Evolutionary conservation across 1,284 basidiomycete species (phyloP).

Genomic region (Ganoderma lucidum): DNA sequence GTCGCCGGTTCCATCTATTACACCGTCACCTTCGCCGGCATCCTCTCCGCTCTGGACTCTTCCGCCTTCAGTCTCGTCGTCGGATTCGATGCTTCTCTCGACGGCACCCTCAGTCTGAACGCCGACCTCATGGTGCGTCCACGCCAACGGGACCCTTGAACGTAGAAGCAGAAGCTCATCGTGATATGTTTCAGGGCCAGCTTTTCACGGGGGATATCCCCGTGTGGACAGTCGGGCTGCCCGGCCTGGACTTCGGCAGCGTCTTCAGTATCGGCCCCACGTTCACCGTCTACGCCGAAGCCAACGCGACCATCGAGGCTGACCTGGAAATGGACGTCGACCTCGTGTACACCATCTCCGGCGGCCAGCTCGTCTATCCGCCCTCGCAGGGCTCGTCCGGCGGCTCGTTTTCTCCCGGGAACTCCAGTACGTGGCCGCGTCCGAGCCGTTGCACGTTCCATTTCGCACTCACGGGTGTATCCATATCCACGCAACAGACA

Average conservation of each 20-base stretch:
- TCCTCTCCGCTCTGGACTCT: background rate
- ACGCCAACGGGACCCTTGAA: no score
- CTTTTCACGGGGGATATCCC: background rate
- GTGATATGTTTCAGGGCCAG: background rate
- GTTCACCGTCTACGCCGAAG: conserved; percentile 42
- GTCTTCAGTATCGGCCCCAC: conserved; percentile 45
- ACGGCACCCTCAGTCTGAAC: background rate
- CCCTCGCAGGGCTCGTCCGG: conserved; percentile 20
- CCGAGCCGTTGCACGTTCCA: no score
- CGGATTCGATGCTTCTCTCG: conserved; percentile 5
- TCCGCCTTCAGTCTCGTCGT: background rate
- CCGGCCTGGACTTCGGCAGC: conserved; percentile 17
- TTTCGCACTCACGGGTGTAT: no score
- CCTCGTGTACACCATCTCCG: conserved; percentile 41
- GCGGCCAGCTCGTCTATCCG: conserved; percentile 53
- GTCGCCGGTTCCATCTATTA: conserved; percentile 9
- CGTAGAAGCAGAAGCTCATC: no score
- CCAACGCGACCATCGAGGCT: conserved; percentile 42
- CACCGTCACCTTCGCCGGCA: background rate
- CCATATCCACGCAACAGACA: conserved; percentile 37
- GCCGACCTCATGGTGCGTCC: conserved; percentile 3
- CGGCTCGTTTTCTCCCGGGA: conserved; percentile 36
- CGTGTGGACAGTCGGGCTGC: background rate
- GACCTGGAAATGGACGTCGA: conserved; percentile 49
- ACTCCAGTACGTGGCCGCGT: conserved; percentile 45